Conservation (phyloP, 768 basidiomycete species). For the Mrakia gelida region DNA sequence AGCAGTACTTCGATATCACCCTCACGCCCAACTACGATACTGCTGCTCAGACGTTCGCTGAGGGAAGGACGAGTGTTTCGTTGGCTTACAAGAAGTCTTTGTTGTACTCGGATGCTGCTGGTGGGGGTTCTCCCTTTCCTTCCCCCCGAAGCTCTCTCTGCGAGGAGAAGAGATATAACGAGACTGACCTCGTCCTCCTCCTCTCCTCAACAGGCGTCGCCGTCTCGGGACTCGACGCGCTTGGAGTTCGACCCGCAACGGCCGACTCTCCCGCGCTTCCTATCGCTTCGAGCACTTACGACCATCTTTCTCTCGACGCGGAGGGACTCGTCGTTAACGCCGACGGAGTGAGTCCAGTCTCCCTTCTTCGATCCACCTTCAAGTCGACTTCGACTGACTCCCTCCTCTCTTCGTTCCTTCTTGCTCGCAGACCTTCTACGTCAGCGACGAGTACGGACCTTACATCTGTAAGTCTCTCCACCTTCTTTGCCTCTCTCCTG, state of each 20-base stretch:
- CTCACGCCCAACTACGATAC: constrained; percentile 54
- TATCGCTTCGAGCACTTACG: constrained; percentile 48
- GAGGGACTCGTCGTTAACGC: constrained; percentile 58
- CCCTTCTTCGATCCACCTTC: neutral
- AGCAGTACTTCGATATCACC: constrained; percentile 59
- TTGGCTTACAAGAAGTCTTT: constrained; percentile 54
- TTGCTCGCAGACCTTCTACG: constrained; percentile 51
- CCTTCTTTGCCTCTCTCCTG: neutral
- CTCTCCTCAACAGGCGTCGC: constrained; percentile 34
- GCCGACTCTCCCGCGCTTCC: constrained; percentile 49
- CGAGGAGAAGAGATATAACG: too few relatives aligned
- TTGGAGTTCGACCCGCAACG: constrained; percentile 49
- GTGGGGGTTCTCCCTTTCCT: too few relatives aligned
- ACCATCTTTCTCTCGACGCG: constrained; percentile 55
- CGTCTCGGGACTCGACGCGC: constrained; percentile 59
- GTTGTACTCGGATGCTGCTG: constrained; percentile 50
- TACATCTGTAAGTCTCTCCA: neutral
- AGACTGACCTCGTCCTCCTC: neutral
- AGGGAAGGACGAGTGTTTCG: constrained; percentile 51
- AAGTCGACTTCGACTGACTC: neutral
- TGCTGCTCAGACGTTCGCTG: constrained; percentile 50
- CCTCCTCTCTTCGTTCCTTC: neutral
- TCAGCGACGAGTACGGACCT: constrained; percentile 63
- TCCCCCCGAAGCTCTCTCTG: too few relatives aligned
- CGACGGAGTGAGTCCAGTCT: constrained; percentile 48